phyloP scores from a whole-genome alignment of 2,329 filamentous ascomycete species.

The Curvularia sp. region DNA sequence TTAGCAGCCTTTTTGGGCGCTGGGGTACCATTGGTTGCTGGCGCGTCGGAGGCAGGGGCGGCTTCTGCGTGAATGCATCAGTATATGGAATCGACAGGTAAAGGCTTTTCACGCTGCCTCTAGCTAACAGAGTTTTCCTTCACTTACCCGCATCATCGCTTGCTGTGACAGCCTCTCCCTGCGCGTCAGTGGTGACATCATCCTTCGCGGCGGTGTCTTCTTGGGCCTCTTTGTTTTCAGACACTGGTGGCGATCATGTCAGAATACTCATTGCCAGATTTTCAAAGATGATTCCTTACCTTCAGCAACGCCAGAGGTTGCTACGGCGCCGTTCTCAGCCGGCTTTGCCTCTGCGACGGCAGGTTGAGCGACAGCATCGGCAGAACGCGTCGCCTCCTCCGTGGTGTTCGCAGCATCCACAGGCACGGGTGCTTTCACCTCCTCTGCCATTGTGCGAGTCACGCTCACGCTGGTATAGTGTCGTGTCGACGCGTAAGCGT shows the following conservation, averaged over 20 bases:
- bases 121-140: neutral
- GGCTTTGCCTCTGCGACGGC: constrained; percentile 40
- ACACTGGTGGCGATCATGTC: constrained; percentile 30
- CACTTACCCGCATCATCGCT: constrained; percentile 37
- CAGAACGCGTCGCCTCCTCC: constrained; percentile 42
- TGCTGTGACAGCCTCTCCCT: constrained; percentile 29
- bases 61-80: constrained; percentile 38
- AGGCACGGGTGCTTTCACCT: constrained; percentile 37
- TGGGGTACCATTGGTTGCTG: constrained; percentile 60
- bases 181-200: constrained; percentile 36
- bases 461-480: constrained; percentile 44
- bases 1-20: constrained; percentile 45
- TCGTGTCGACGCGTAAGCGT: constrained; percentile 46
- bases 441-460: constrained; percentile 48
- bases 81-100: constrained; percentile 7
- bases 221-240: constrained; percentile 28
- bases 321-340: constrained; percentile 38
- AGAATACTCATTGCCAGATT: constrained; percentile 19
- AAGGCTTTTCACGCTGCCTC: constrained; percentile 5
- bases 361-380: constrained; percentile 37
- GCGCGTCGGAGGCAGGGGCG: constrained; percentile 45
- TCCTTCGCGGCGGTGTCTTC: constrained; percentile 27
- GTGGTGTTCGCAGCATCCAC: constrained; percentile 37
- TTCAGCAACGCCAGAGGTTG: constrained; percentile 37
- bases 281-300: constrained; percentile 31